Evolutionary conservation across 441 rosid genomes (phyloP), one percentile per base, ranked within the genome.

Genomic region (Euphorbia celastroides): DNA sequence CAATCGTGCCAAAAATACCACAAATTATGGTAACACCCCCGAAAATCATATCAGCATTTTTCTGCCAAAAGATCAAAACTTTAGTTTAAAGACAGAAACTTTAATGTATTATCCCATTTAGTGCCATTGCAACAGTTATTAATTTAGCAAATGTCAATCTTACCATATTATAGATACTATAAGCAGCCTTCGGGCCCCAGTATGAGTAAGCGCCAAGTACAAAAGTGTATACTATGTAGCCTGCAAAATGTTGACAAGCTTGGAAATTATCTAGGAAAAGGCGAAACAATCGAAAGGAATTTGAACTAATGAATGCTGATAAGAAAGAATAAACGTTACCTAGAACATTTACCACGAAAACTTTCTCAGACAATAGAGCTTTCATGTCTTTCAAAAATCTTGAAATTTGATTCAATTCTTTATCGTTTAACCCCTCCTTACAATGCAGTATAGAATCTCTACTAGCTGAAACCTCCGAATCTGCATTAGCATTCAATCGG

Each of bases 171-270:
- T 91, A 93, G 48, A 93, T 91, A 74, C 75, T 84, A 56, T 85
- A 73, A 63, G 96, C 99, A 75, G 97, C 99, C 79, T 93, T 93
- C 51, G 97, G 99, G 6, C 97, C 96, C 97, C 97, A 93, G 70
- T 89, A 93, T 9, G 97, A 91, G 80, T 93, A 93, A 60, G 99
- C 97, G 42, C 99, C 97, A 54, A 93, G 56, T 71, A 93, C 99
- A 44, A 91, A 93, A 79, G 75, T 93, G 88, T 93, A 93, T 36
- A 84, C 85, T 58, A 90, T 75, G 75, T 88, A 84, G 56, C 99
- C 99, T 93, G 83, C 62, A 67, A 77, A 70, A 79, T 8, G 17
- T 67, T 67, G 26, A 59, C 46, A 67, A 36, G 60, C 19, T 34
- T 46, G 54, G 52, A 34, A 42, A 65, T 36, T 13, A 34, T 9